A percentile compares a stretch with the other conserved stretches of the same genome.
These are phyloP conservation scores for Arthrobotrys musiformis DNA, from an alignment of 2,329 filamentous ascomycete species.

Conservation along the genomic window DNA sequence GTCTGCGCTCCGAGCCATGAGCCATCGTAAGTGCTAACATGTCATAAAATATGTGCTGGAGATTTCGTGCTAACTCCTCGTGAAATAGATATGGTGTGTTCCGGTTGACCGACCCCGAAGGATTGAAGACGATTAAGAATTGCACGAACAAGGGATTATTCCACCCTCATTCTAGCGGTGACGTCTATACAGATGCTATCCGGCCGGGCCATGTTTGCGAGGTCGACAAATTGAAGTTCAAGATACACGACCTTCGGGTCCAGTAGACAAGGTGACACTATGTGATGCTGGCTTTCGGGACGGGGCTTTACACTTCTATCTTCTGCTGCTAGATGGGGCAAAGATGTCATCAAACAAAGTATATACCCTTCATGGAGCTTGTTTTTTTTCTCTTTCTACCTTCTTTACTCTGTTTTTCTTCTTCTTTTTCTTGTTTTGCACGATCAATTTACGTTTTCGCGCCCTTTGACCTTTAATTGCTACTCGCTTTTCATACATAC, in stretches of 20 bases:
- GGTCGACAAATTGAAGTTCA: conserved; percentile 69
- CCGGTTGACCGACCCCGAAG: conserved; percentile 90
- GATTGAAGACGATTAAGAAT: conserved; percentile 81
- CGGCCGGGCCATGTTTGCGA: conserved; percentile 71
- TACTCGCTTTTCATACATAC: not conserved
- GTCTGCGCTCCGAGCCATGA: conserved; percentile 88
- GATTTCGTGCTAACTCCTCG: conserved; percentile 48
- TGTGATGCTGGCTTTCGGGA: not conserved
- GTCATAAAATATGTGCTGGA: not conserved
- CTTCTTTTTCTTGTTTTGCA: not conserved
- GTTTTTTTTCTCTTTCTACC: too few species aligned
- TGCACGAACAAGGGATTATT: conserved; percentile 84
- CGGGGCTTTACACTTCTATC: not conserved
- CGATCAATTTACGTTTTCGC: not conserved
- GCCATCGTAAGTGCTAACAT: conserved; percentile 72
- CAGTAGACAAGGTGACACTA: conserved; percentile 31
- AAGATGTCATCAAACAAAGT: too few species aligned
- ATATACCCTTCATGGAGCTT: too few species aligned
- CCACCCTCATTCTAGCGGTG: conserved; percentile 74
- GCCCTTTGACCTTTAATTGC: not conserved
- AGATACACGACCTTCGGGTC: conserved; percentile 72
- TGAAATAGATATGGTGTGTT: conserved; percentile 82
- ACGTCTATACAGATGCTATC: conserved; percentile 64
- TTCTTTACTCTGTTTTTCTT: too few species aligned
- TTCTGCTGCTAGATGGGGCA: too few species aligned